Evolutionary conservation across 148 eudicot species (phyloP).

Genomic region (Hydrangea macrophylla): DNA sequence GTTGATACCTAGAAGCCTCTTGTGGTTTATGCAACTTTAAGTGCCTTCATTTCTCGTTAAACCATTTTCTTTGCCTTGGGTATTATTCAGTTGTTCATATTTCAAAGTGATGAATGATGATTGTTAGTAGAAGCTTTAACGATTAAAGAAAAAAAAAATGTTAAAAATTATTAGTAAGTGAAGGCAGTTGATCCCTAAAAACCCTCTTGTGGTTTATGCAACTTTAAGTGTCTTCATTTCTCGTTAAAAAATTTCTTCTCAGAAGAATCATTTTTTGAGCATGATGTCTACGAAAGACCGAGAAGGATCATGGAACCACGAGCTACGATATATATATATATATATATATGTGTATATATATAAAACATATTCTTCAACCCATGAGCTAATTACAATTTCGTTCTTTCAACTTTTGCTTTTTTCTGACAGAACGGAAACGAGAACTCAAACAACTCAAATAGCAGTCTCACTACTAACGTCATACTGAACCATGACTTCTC

Average conservation of each 20-base stretch:
- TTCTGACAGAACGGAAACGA: constrained; percentile 38
- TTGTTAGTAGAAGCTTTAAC: background rate
- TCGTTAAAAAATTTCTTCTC: background rate
- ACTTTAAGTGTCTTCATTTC: background rate
- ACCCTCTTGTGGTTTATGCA: background rate
- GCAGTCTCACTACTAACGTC: constrained; percentile 38
- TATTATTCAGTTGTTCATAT: too few relatives aligned
- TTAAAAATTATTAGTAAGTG: too few relatives aligned
- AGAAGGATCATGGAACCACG: background rate
- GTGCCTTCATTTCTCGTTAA: background rate
- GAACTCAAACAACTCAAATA: constrained; percentile 20
- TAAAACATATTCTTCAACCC: too few relatives aligned
- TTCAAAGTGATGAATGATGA: too few relatives aligned
- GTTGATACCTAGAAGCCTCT: too few relatives aligned
- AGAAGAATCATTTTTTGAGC: background rate
- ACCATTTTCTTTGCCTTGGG: background rate
- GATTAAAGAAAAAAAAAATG: background rate
- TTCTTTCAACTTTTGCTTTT: constrained; percentile 11
- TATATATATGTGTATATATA: too few relatives aligned
- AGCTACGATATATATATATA: background rate
- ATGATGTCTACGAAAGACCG: background rate
- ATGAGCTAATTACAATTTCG: too few relatives aligned
- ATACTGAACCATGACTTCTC: constrained; percentile 75
- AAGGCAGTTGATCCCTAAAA: background rate
- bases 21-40: too few relatives aligned